A percentile compares a stretch with the other conserved stretches of the same genome.
phyloP scores from a whole-genome alignment of 192 early-diverging fungal genomes.

The Podila epicladia region DNA sequence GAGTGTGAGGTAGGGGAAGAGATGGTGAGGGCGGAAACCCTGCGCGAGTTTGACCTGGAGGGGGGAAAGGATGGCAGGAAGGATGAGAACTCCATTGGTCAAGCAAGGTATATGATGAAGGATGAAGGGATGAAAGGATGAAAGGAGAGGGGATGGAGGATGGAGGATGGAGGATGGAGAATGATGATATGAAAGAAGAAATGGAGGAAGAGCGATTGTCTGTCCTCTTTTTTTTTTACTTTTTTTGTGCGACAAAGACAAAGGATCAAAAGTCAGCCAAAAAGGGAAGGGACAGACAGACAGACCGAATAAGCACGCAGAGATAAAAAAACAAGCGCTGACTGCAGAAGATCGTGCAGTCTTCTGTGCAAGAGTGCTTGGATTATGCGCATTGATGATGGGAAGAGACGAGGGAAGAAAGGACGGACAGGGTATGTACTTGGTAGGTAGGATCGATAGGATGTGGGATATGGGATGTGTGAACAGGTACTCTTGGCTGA shows the following conservation, averaged over 20 bases:
- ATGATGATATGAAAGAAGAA: not conserved
- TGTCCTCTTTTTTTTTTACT: not conserved
- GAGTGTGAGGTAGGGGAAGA: slow-evolving; percentile 24
- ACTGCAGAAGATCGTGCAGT: too few relatives aligned
- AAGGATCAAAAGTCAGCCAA: too few relatives aligned
- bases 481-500: too few relatives aligned
- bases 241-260: slow-evolving; percentile 3
- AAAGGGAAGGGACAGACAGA: not conserved
- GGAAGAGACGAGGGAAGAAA: too few relatives aligned
- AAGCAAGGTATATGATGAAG: not conserved
- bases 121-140: not conserved
- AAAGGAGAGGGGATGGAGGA: not conserved
- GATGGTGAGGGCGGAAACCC: slow-evolving; percentile 30
- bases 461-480: too few relatives aligned
- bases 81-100: slow-evolving; percentile 3
- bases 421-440: too few relatives aligned
- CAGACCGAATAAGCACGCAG: not conserved
- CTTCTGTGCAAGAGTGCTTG: too few relatives aligned
- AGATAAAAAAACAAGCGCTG: too few relatives aligned
- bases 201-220: not conserved
- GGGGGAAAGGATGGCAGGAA: slow-evolving; percentile 40
- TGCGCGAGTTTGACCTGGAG: slow-evolving; percentile 38
- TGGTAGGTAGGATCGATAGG: too few relatives aligned
- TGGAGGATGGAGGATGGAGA: not conserved
- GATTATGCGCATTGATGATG: too few relatives aligned